Percentiles rank a stretch among this genome's conserved stretches.
Evolutionary conservation across 176 grass and related monocot genomes (phyloP).

Genomic region (Oryza meyeriana): DNA sequence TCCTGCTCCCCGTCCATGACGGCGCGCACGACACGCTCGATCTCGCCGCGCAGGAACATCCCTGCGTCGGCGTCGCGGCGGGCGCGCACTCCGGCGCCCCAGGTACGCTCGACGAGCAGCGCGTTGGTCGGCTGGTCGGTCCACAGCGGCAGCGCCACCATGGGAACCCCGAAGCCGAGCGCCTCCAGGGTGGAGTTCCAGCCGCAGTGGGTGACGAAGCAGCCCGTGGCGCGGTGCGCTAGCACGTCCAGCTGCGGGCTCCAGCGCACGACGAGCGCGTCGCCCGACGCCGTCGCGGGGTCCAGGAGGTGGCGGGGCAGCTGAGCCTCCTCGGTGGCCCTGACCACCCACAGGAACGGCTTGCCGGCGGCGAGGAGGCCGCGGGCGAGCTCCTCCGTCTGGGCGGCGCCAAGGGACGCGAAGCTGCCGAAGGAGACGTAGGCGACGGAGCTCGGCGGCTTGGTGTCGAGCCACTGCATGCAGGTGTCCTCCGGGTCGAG

Average conservation of each 20-base stretch:
- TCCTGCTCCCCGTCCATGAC: not conserved
- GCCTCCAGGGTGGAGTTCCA: constrained; percentile 77
- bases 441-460: constrained; percentile 38
- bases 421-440: constrained; percentile 80
- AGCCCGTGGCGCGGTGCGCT: constrained; percentile 50
- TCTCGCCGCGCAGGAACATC: constrained; percentile 9
- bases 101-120: constrained; percentile 33
- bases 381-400: constrained; percentile 46
- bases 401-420: constrained; percentile 29
- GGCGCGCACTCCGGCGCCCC: constrained; percentile 34
- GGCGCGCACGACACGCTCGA: constrained; percentile 20
- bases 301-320: constrained; percentile 33
- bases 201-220: constrained; percentile 73
- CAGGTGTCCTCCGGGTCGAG: constrained; percentile 45
- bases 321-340: constrained; percentile 28
- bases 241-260: constrained; percentile 64
- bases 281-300: constrained; percentile 10
- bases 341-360: constrained; percentile 74
- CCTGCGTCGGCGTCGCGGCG: not conserved
- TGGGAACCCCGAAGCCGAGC: constrained; percentile 53
- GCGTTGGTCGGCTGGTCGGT: constrained; percentile 57
- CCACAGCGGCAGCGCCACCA: constrained; percentile 43
- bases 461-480: constrained; percentile 57
- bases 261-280: constrained; percentile 51
- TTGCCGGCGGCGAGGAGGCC: constrained; percentile 37